Conservation (phyloP, 352 stramenopile genomes). For the Phytophthora rubi region DNA sequence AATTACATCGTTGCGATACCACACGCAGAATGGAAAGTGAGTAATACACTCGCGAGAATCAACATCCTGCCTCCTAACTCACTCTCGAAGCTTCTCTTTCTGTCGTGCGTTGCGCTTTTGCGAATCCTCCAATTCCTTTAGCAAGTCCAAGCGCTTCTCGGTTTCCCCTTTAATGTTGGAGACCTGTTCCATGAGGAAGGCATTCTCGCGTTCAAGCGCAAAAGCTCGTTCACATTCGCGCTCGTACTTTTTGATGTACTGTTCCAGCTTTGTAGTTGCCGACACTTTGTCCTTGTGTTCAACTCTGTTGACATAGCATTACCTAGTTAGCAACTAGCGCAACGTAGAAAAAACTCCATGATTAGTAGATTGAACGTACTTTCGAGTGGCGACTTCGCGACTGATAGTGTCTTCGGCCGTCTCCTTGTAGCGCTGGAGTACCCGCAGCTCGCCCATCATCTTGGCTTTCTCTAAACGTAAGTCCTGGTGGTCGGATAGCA, state of each 20-base stretch:
- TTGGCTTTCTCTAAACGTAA: constrained; percentile 74
- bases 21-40: not conserved
- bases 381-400: constrained; percentile 57
- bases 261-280: constrained; percentile 67
- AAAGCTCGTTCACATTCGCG: constrained; percentile 68
- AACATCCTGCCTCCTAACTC: constrained; percentile 3
- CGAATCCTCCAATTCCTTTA: constrained; percentile 72
- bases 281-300: constrained; percentile 79
- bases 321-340: not conserved
- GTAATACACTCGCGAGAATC: not conserved
- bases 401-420: constrained; percentile 69
- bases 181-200: constrained; percentile 72
- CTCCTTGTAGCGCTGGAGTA: constrained; percentile 80
- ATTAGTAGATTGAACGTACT: constrained; percentile 37
- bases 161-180: constrained; percentile 78
- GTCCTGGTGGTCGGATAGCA: constrained; percentile 74
- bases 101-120: constrained; percentile 72
- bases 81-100: constrained; percentile 80
- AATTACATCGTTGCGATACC: not conserved
- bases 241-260: constrained; percentile 87
- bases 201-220: constrained; percentile 71
- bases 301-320: constrained; percentile 28
- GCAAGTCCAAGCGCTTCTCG: constrained; percentile 72
- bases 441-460: constrained; percentile 66
- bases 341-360: not conserved